Conservation (phyloP, 2,329 filamentous ascomycete genomes). For the Fusarium scirpi region DNA sequence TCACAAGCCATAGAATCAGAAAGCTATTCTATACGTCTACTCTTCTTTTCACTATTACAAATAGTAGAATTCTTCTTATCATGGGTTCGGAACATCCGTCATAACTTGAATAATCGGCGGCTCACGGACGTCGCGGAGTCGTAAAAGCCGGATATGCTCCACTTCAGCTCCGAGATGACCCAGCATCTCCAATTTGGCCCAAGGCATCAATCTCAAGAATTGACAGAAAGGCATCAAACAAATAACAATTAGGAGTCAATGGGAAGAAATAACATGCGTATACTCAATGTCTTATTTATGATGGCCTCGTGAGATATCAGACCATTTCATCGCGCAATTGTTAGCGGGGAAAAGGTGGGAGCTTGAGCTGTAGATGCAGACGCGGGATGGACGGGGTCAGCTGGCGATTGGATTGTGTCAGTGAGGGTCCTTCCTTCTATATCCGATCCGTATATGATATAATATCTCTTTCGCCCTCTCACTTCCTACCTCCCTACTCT, state of each 20-base stretch:
- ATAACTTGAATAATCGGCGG: slow-evolving; percentile 10
- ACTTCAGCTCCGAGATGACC: slow-evolving; percentile 36
- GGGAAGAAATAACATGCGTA: too few relatives aligned
- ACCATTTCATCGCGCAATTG: slow-evolving; percentile 39
- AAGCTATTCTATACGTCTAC: neutral
- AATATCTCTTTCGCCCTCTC: slow-evolving; percentile 33
- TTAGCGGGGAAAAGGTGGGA: slow-evolving; percentile 21
- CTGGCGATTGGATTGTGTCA: slow-evolving; percentile 33
- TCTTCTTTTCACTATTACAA: accelerated
- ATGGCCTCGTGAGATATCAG: slow-evolving; percentile 27
- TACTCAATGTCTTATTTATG: too few relatives aligned
- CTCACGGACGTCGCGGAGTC: slow-evolving; percentile 33
- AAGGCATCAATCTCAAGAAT: slow-evolving; percentile 7
- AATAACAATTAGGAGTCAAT: too few relatives aligned
- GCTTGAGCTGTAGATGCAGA: slow-evolving; percentile 9
- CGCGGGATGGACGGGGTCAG: slow-evolving; percentile 25
- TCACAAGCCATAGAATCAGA: neutral
- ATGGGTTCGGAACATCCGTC: slow-evolving; percentile 6
- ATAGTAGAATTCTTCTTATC: neutral
- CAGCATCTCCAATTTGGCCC: neutral
- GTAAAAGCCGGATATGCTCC: slow-evolving; percentile 28
- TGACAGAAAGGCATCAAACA: slow-evolving; percentile 11
- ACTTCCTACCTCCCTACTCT: neutral
- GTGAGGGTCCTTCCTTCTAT: slow-evolving; percentile 20
- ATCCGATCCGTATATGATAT: slow-evolving; percentile 31